Conservation (phyloP, 2,329 filamentous ascomycete species). For the Dothideomycetidae sp. region DNA sequence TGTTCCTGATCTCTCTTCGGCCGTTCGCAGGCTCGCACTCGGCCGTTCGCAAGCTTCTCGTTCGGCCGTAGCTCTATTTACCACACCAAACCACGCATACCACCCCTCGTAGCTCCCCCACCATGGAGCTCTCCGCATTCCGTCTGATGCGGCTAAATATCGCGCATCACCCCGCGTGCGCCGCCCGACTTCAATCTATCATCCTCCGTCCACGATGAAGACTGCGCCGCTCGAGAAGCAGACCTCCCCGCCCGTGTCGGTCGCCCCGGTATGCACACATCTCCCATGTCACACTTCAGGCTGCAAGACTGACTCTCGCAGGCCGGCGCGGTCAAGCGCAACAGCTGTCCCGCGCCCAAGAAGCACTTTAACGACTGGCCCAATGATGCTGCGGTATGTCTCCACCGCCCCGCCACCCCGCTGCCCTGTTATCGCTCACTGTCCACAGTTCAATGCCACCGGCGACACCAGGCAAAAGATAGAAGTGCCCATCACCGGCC, state of each 20-base stretch:
- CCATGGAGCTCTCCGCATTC: too few relatives aligned
- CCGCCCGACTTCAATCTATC: too few relatives aligned
- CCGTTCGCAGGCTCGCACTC: too few relatives aligned
- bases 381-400: conserved; percentile 10
- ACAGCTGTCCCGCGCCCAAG: neutral
- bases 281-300: neutral
- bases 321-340: neutral
- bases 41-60: too few relatives aligned
- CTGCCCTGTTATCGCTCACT: neutral
- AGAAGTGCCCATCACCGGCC: conserved; percentile 47
- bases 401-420: neutral
- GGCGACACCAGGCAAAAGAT: conserved; percentile 21
- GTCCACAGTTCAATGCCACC: conserved; percentile 1
- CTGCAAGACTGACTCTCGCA: neutral
- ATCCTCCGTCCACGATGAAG: too few relatives aligned
- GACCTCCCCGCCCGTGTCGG: neutral
- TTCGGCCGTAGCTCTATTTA: too few relatives aligned
- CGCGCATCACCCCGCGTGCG: too few relatives aligned
- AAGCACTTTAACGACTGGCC: conserved; percentile 14
- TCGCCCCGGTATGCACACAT: neutral
- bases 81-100: too few relatives aligned
- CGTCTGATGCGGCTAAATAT: too few relatives aligned
- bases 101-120: too few relatives aligned
- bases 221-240: neutral
- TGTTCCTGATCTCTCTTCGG: too few relatives aligned